phyloP scores from a whole-genome alignment of 768 basidiomycete genomes.

The Amanita subjunquillea region DNA sequence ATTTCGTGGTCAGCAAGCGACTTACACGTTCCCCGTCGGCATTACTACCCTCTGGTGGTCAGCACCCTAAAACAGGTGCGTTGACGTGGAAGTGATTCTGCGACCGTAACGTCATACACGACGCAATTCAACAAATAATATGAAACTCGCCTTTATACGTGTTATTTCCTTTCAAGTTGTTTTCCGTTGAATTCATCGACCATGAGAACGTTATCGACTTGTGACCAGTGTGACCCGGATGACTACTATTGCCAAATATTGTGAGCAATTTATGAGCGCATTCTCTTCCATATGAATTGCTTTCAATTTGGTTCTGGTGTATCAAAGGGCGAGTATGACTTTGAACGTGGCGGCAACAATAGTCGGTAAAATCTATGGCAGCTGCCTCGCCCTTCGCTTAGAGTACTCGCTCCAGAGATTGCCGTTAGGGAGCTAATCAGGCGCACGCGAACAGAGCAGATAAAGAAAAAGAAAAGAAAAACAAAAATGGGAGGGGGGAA shows the following conservation, averaged over 20 bases:
- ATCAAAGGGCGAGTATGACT: not conserved
- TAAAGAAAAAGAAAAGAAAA: not conserved
- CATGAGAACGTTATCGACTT: not conserved
- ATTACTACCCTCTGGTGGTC: constrained; percentile 51
- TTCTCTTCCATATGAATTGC: not conserved
- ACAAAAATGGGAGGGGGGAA: too few relatives aligned
- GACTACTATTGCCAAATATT: too few relatives aligned
- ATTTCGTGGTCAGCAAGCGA: constrained; percentile 57
- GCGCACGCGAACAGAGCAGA: not conserved
- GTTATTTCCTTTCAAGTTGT: not conserved
- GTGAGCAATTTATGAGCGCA: not conserved
- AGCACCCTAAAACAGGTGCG: constrained; percentile 8
- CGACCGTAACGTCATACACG: too few relatives aligned
- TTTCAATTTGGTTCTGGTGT: not conserved
- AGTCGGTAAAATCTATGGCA: not conserved
- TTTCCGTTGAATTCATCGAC: not conserved
- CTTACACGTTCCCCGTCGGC: constrained; percentile 72
- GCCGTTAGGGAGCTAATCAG: not conserved
- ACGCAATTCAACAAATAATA: too few relatives aligned
- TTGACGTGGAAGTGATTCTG: too few relatives aligned
- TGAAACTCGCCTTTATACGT: not conserved
- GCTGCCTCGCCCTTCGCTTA: not conserved
- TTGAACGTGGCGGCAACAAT: not conserved
- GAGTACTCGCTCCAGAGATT: not conserved
- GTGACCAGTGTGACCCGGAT: too few relatives aligned